These are phyloP conservation scores for Lonicera japonica DNA, from an alignment of 129 eudicot genomes.

Conservation along the genomic window DNA sequence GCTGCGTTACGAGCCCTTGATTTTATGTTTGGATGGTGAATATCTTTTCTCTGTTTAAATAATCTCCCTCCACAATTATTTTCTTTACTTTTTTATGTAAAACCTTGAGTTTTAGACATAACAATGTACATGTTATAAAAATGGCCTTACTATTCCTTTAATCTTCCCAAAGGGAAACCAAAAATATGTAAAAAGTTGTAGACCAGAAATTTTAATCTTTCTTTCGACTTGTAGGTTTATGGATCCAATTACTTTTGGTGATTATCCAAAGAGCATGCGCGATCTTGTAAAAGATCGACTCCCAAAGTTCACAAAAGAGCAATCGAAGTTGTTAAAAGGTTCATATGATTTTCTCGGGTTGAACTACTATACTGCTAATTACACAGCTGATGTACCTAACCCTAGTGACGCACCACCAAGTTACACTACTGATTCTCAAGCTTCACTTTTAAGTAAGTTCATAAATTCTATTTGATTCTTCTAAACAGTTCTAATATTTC, in stretches of 20 bases:
- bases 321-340: slow-evolving; percentile 43
- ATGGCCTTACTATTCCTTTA: no score
- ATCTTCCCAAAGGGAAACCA: no score
- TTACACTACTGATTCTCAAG: slow-evolving; percentile 24
- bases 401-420: slow-evolving; percentile 19
- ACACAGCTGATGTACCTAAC: slow-evolving; percentile 30
- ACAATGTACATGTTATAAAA: no score
- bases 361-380: slow-evolving; percentile 55
- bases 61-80: no score
- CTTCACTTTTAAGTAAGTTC: not conserved
- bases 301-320: slow-evolving; percentile 49
- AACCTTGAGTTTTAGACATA: no score
- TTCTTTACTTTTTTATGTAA: no score
- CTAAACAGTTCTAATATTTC: no score
- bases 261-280: slow-evolving; percentile 51
- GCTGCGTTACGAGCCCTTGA: slow-evolving; percentile 60
- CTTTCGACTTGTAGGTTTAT: slow-evolving; percentile 30
- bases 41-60: not conserved
- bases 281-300: slow-evolving; percentile 29
- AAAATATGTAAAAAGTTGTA: no score
- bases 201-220: no score
- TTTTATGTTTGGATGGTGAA: slow-evolving; percentile 59
- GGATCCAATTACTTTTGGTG: slow-evolving; percentile 49
- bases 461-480: no score
- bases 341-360: slow-evolving; percentile 63